These are phyloP conservation scores for Paecilomyces sp. DNA, from an alignment of 2,329 filamentous ascomycete species.

Conservation along the genomic window DNA sequence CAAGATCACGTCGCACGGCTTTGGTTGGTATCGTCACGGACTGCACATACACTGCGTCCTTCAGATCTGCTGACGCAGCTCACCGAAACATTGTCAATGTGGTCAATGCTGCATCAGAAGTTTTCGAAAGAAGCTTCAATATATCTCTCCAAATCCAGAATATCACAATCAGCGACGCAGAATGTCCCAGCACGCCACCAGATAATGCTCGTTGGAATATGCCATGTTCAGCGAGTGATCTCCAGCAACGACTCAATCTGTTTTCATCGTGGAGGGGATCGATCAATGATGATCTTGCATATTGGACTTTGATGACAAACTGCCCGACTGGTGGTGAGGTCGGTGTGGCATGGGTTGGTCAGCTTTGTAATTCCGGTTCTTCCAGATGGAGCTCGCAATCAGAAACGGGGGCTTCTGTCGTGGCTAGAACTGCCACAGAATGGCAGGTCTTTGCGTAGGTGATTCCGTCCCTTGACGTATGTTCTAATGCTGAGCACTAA, in stretches of 20 bases:
- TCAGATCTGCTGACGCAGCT: background rate
- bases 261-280: slow-evolving; percentile 80
- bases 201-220: slow-evolving; percentile 28
- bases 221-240: background rate
- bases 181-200: slow-evolving; percentile 63
- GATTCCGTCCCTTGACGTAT: background rate
- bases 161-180: slow-evolving; percentile 63
- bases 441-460: background rate
- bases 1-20: background rate
- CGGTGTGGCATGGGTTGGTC: slow-evolving; percentile 55
- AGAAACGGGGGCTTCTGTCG: background rate
- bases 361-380: background rate
- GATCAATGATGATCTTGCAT: slow-evolving; percentile 68
- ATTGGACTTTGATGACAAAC: slow-evolving; percentile 81
- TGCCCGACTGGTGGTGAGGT: slow-evolving; percentile 77
- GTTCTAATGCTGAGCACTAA: background rate
- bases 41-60: background rate
- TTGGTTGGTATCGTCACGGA: background rate
- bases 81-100: slow-evolving; percentile 36
- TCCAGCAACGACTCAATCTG: slow-evolving; percentile 42
- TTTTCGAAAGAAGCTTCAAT: slow-evolving; percentile 86
- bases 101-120: slow-evolving; percentile 74
- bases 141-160: slow-evolving; percentile 83
- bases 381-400: background rate
- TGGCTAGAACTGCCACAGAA: background rate